These are phyloP conservation scores for Leishmania guyanensis DNA, from an alignment of 208 protist genomes.

Conservation along the genomic window DNA sequence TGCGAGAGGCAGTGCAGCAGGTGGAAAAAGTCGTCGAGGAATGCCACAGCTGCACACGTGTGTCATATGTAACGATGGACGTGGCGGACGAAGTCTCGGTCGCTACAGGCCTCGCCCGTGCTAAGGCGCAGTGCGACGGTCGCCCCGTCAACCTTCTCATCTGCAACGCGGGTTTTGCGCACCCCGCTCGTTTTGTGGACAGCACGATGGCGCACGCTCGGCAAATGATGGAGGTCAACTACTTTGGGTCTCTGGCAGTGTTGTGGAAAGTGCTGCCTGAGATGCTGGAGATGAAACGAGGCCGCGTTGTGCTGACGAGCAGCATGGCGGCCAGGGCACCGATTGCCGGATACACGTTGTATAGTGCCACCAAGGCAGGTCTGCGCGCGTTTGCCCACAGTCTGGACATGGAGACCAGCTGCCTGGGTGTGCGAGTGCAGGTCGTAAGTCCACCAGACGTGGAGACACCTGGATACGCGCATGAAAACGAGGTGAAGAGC, in stretches of 20 bases:
- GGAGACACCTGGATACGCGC: constrained; percentile 78
- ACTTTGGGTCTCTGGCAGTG: constrained; percentile 82
- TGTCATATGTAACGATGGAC: constrained; percentile 82
- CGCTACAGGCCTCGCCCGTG: constrained; percentile 30
- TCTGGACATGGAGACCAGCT: constrained; percentile 86
- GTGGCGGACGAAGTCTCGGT: constrained; percentile 72
- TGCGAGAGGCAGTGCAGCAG: constrained; percentile 52
- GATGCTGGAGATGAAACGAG: constrained; percentile 59
- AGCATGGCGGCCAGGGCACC: constrained; percentile 75
- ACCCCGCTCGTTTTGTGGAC: constrained; percentile 83
- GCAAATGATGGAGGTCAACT: constrained; percentile 90
- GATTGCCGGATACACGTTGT: constrained; percentile 86
- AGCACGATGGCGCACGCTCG: constrained; percentile 53
- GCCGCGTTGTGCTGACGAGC: constrained; percentile 84
- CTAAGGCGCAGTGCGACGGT: constrained; percentile 34
- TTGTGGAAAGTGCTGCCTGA: constrained; percentile 68
- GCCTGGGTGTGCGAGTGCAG: constrained; percentile 78
- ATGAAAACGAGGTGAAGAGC: constrained; percentile 86
- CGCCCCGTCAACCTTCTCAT: constrained; percentile 72
- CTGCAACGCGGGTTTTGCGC: constrained; percentile 83
- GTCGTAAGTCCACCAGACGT: constrained; percentile 87
- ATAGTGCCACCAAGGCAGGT: constrained; percentile 86
- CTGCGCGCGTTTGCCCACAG: constrained; percentile 87
- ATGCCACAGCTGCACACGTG: constrained; percentile 38
- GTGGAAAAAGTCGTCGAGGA: constrained; percentile 34